These are phyloP conservation scores for Tolypocladium pustulatum DNA, from an alignment of 2,329 filamentous ascomycete genomes.

Conservation along the genomic window DNA sequence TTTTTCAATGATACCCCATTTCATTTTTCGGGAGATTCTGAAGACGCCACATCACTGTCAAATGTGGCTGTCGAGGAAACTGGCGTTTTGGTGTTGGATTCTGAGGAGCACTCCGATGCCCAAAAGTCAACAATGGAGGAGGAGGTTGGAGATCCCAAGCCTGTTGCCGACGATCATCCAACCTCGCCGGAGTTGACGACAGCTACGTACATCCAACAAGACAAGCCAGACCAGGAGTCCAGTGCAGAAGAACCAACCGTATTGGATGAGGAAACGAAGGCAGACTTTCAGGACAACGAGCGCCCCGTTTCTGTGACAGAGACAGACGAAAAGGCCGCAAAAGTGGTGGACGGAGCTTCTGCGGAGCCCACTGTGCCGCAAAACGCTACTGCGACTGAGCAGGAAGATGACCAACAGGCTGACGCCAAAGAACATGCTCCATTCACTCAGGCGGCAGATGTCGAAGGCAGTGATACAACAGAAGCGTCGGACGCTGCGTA, in stretches of 20 bases:
- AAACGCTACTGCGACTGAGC: not conserved
- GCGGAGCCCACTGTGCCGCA: not conserved
- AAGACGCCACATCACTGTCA: slow-evolving; percentile 15
- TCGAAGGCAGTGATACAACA: not conserved
- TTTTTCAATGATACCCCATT: slow-evolving; percentile 26
- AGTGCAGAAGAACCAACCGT: not conserved
- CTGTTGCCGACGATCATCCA: not conserved
- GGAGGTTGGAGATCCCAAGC: not conserved
- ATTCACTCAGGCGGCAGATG: not conserved
- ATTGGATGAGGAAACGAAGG: not conserved
- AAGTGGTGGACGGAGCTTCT: not conserved
- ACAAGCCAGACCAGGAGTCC: not conserved
- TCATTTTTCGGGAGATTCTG: slow-evolving; percentile 21
- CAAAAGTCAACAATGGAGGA: slow-evolving; percentile 6
- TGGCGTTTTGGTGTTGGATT: slow-evolving; percentile 17
- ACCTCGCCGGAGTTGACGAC: not conserved
- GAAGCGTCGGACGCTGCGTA: not conserved
- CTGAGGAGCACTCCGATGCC: slow-evolving; percentile 14
- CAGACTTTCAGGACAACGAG: not conserved
- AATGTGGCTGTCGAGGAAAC: slow-evolving; percentile 12
- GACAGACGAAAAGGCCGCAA: not conserved
- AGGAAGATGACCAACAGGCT: not conserved
- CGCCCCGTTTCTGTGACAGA: not conserved
- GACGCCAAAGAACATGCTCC: not conserved
- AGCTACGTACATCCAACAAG: not conserved